Percentiles rank a stretch among this genome's conserved stretches.
phyloP scores from a whole-genome alignment of 495 filamentous ascomycete genomes.

The Pyronema omphalodes region DNA sequence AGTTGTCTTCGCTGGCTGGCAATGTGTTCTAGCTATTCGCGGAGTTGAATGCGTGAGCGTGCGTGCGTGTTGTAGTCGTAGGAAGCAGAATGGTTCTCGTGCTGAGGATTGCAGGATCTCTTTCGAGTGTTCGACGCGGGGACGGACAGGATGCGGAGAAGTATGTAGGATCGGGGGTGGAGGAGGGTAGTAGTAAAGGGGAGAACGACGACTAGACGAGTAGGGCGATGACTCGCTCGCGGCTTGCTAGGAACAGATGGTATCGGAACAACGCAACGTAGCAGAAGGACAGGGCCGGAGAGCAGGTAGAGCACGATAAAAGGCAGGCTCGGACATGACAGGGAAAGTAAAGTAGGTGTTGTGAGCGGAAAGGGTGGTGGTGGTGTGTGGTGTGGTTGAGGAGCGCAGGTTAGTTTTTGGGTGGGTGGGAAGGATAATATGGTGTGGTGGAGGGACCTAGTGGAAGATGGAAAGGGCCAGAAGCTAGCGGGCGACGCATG shows the following conservation, averaged over 20 bases:
- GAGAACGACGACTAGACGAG: conserved; percentile 16
- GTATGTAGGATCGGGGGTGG: not conserved
- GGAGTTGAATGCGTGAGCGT: conserved; percentile 3
- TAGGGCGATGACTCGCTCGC: conserved; percentile 5
- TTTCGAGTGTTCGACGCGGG: conserved; percentile 14
- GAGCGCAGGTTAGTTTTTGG: too few relatives aligned
- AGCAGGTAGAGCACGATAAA: conserved; percentile 14
- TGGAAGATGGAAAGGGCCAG: not conserved
- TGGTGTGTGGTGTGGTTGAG: too few relatives aligned
- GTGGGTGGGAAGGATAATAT: too few relatives aligned
- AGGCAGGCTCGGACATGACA: not conserved
- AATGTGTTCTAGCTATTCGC: not conserved
- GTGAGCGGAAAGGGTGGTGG: too few relatives aligned
- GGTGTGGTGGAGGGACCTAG: not conserved
- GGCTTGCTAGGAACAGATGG: conserved; percentile 15
- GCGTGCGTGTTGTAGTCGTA: conserved; percentile 1
- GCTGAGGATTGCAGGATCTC: conserved; percentile 24
- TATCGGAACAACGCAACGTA: conserved; percentile 24
- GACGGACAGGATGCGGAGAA: conserved; percentile 3
- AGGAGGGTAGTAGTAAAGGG: conserved; percentile 11
- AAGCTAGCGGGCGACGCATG: not conserved
- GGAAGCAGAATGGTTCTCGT: conserved; percentile 20
- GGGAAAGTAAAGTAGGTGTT: too few relatives aligned
- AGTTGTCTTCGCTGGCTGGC: not conserved
- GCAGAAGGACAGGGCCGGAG: conserved; percentile 9